Evolutionary conservation across 2,329 filamentous ascomycete genomes (phyloP).

Genomic region (Hymenoscyphus albidus): DNA sequence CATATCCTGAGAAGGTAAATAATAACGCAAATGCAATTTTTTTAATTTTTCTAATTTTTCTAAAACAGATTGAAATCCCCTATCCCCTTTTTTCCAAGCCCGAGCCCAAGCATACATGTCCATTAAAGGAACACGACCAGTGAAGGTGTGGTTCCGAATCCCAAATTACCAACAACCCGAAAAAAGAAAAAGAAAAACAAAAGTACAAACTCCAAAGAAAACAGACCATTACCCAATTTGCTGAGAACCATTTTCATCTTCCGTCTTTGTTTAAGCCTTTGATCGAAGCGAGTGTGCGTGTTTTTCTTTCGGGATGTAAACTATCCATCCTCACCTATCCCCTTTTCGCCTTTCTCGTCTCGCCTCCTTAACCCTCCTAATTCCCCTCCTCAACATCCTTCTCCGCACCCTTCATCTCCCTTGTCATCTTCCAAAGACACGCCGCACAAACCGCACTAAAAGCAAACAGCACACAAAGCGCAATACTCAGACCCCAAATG

Average conservation of each 20-base stretch:
- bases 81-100: background rate
- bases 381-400: constrained; percentile 24
- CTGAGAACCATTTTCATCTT: background rate
- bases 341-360: background rate
- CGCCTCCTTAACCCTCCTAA: background rate
- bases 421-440: constrained; percentile 51
- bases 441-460: constrained; percentile 56
- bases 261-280: background rate
- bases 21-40: background rate
- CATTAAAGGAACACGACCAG: background rate
- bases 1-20: too few relatives aligned
- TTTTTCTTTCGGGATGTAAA: background rate
- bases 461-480: constrained; percentile 67
- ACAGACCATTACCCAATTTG: constrained; percentile 10
- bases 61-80: background rate
- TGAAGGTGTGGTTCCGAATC: background rate
- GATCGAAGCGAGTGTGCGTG: background rate
- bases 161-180: background rate
- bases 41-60: background rate
- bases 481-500: constrained; percentile 81
- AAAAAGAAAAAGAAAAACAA: background rate
- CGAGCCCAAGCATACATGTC: background rate
- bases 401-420: background rate
- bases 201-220: background rate
- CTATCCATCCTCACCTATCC: too few relatives aligned